Conservation (phyloP, 768 basidiomycete genomes). For the Coprinopsis sp. region DNA sequence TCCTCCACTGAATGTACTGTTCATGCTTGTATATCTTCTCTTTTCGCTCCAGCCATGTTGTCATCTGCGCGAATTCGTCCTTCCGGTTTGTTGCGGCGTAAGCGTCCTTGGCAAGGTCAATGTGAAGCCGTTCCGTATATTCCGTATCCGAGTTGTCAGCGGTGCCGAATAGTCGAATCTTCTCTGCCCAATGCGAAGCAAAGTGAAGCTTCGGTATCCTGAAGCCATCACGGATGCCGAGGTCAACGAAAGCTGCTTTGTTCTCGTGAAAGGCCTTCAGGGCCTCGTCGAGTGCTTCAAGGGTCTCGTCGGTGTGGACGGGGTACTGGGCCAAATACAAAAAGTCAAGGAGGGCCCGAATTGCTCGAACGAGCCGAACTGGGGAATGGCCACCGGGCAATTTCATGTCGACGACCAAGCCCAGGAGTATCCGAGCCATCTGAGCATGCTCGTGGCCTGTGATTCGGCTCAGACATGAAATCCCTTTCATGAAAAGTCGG, state of each 20-base stretch:
- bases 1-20: no score
- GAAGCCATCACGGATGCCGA: conserved; percentile 27
- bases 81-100: conserved; percentile 26
- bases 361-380: conserved; percentile 16
- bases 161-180: conserved; percentile 24
- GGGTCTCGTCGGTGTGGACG: conserved; percentile 22
- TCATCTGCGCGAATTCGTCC: conserved; percentile 35
- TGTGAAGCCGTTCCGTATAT: no score
- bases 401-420: no score
- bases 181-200: conserved; percentile 25
- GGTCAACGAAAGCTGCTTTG: conserved; percentile 26
- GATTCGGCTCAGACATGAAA: conserved; percentile 37
- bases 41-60: conserved; percentile 29
- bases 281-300: conserved; percentile 19
- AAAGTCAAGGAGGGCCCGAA: conserved; percentile 31
- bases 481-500: conserved; percentile 39
- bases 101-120: conserved; percentile 32
- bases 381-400: conserved; percentile 24
- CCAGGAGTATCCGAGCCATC: conserved; percentile 32
- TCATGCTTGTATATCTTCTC: conserved; percentile 26
- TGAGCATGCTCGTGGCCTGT: conserved; percentile 39
- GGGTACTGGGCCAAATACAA: conserved; percentile 29
- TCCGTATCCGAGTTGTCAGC: conserved; percentile 33
- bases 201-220: conserved; percentile 37
- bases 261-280: conserved; percentile 26